A percentile compares a stretch with the other conserved stretches of the same genome.
Evolutionary conservation across 371 early-diverging fungal species (phyloP).

Genomic region (Zychaea mexicana): DNA sequence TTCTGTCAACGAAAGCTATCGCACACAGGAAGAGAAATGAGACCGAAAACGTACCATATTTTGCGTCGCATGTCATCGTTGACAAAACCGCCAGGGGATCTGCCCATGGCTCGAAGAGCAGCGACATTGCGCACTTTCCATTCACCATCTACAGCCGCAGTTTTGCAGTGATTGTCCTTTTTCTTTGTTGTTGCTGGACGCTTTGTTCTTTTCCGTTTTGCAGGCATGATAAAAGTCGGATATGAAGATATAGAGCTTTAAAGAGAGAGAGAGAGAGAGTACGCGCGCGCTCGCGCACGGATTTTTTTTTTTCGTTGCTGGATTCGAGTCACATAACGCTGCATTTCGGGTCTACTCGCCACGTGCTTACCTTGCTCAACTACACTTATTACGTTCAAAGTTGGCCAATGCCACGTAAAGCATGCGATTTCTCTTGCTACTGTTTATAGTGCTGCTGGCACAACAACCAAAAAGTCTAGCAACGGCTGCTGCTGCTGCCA

Average conservation of each 20-base stretch:
- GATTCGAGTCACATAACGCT: not conserved
- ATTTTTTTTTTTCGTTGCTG: not conserved
- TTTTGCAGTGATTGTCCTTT: not conserved
- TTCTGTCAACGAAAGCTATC: not conserved
- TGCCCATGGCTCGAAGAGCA: constrained; percentile 49
- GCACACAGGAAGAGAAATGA: not conserved
- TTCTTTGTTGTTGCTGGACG: not conserved
- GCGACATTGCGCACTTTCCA: constrained; percentile 45
- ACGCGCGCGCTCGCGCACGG: not conserved
- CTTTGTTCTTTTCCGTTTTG: not conserved
- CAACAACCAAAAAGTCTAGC: too few relatives aligned
- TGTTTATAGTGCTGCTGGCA: not conserved
- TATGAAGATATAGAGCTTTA: not conserved
- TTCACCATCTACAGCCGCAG: constrained; percentile 51
- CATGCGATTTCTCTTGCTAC: not conserved
- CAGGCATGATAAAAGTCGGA: too few relatives aligned
- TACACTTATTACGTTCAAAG: not conserved
- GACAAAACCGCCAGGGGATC: constrained; percentile 53
- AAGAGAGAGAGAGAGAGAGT: not conserved
- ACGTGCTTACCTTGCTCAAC: not conserved
- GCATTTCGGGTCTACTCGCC: not conserved
- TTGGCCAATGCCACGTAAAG: not conserved
- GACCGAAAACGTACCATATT: constrained; percentile 49
- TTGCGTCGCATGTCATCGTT: constrained; percentile 50
- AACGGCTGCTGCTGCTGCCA: too few relatives aligned